Conservation (phyloP, 2,329 filamentous ascomycete genomes). For the Aaosphaeria arxii region DNA sequence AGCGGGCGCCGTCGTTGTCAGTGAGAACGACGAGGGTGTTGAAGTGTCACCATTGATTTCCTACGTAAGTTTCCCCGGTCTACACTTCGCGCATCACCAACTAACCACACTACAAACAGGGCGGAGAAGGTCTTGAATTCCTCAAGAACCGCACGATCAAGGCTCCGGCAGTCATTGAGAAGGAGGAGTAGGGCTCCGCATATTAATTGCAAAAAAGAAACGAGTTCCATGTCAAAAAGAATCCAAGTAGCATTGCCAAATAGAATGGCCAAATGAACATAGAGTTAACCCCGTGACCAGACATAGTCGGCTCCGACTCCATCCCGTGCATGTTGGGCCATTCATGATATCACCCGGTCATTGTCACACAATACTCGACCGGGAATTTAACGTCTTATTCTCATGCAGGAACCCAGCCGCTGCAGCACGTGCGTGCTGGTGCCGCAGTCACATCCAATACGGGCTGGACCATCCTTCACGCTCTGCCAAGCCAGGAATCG, state of each 20-base stretch:
- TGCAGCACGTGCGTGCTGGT: neutral
- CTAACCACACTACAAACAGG: conserved; percentile 37
- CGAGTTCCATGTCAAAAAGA: neutral
- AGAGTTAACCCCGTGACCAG: too few species aligned
- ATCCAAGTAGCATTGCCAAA: too few species aligned
- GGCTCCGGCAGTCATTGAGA: conserved; percentile 63
- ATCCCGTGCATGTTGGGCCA: too few species aligned
- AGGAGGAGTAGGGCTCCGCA: conserved; percentile 35
- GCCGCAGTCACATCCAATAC: too few species aligned
- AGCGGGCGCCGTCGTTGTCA: conserved; percentile 72
- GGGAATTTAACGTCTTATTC: neutral
- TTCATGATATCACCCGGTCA: neutral
- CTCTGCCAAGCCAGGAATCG: too few species aligned
- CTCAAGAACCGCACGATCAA: conserved; percentile 59
- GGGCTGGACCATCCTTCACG: too few species aligned
- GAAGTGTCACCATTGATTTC: conserved; percentile 92
- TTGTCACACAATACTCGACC: neutral
- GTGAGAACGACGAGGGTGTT: conserved; percentile 62
- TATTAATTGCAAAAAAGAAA: neutral
- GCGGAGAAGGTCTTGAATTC: conserved; percentile 62
- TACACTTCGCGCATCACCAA: too few species aligned
- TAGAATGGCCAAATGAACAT: too few species aligned
- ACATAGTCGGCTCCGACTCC: too few species aligned
- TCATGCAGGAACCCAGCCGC: conserved; percentile 8
- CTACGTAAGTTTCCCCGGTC: conserved; percentile 72